A percentile compares a stretch with the other conserved stretches of the same genome.
Conservation (phyloP, 768 basidiomycete species). For the Kwoniella europaea region DNA sequence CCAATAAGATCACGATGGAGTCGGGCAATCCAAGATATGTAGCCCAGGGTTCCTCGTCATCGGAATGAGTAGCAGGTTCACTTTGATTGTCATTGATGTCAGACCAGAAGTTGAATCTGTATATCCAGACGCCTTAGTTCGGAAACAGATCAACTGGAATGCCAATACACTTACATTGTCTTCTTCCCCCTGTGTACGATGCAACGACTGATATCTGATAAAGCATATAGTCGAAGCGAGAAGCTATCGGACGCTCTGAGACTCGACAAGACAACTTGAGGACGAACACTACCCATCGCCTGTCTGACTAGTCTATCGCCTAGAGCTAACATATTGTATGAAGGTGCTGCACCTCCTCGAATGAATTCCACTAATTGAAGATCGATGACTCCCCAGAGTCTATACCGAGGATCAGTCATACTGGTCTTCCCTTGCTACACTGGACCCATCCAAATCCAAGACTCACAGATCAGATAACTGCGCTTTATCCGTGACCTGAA, state of each 20-base stretch:
- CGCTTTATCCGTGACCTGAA: conserved; percentile 28
- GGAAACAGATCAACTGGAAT: not conserved
- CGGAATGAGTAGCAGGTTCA: not conserved
- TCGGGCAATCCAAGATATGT: conserved; percentile 38
- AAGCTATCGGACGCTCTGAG: conserved; percentile 23
- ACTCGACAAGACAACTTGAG: conserved; percentile 16
- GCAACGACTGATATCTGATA: conserved; percentile 35
- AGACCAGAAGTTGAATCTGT: conserved; percentile 32
- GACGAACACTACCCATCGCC: conserved; percentile 19
- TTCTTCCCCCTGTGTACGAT: conserved; percentile 30
- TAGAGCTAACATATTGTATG: conserved; percentile 36
- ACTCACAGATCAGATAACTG: conserved; percentile 37
- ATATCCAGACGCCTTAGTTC: not conserved
- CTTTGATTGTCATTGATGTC: conserved; percentile 8
- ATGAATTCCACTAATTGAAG: conserved; percentile 37
- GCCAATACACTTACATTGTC: conserved; percentile 24
- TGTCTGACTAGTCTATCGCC: conserved; percentile 30
- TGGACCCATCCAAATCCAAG: too few species aligned
- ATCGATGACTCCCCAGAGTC: conserved; percentile 38
- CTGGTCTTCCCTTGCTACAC: not conserved
- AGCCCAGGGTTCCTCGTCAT: conserved; percentile 33
- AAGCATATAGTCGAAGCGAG: conserved; percentile 33
- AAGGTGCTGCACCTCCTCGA: conserved; percentile 34
- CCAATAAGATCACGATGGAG: conserved; percentile 32
- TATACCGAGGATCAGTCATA: conserved; percentile 2